Percentiles rank a stretch among this genome's conserved stretches.
Evolutionary conservation across 192 early-diverging fungal species (phyloP).

Genomic region (Kappamyces sp.): DNA sequence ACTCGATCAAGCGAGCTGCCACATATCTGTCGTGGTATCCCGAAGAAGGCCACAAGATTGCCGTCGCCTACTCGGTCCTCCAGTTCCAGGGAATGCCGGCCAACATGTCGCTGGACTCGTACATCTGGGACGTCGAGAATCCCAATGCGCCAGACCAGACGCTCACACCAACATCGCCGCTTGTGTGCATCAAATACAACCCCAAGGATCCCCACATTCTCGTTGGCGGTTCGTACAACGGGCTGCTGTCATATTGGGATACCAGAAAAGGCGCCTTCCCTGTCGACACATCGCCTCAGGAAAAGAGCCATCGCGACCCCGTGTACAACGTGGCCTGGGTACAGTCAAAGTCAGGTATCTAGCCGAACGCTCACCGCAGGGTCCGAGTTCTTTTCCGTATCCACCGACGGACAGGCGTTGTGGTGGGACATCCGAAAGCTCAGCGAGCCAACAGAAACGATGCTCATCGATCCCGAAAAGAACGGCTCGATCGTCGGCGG

Average conservation of each 20-base stretch:
- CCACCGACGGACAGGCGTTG: constrained; percentile 54
- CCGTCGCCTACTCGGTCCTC: constrained; percentile 53
- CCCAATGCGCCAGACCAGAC: constrained; percentile 54
- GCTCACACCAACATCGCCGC: constrained; percentile 43
- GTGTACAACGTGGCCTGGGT: constrained; percentile 55
- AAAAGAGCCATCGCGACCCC: constrained; percentile 55
- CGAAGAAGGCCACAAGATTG: constrained; percentile 57
- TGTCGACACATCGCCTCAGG: constrained; percentile 50
- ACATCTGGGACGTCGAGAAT: constrained; percentile 65
- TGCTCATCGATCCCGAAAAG: constrained; percentile 57
- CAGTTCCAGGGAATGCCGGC: constrained; percentile 49
- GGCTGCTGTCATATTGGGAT: constrained; percentile 55
- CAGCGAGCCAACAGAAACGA: constrained; percentile 49
- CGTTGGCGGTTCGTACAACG: constrained; percentile 57
- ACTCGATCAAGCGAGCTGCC: constrained; percentile 44
- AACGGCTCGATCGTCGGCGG: constrained; percentile 56
- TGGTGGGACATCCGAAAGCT: constrained; percentile 65
- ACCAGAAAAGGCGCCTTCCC: constrained; percentile 53
- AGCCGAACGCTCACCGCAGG: constrained; percentile 23
- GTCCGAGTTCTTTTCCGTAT: constrained; percentile 54
- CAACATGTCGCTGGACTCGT: constrained; percentile 51
- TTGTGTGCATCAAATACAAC: constrained; percentile 58
- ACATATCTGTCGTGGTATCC: constrained; percentile 56
- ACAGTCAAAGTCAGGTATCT: constrained; percentile 50
- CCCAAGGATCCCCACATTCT: constrained; percentile 62